phyloP scores from a whole-genome alignment of 2,329 filamentous ascomycete genomes.

The Colletotrichum incanum region DNA sequence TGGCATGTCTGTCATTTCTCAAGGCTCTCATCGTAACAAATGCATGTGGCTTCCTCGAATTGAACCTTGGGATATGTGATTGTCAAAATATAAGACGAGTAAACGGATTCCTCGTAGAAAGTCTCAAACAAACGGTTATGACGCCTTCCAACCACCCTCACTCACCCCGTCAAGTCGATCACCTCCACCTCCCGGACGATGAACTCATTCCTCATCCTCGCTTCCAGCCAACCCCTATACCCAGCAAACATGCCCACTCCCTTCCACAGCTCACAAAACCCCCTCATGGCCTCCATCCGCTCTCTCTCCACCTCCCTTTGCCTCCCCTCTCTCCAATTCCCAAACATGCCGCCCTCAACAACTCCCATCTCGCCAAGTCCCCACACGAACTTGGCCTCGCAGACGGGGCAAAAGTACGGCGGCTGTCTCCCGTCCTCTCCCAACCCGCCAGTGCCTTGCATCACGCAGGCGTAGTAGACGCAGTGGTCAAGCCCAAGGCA shows the following conservation, averaged over 20 bases:
- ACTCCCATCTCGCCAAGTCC: constrained; percentile 49
- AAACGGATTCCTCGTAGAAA: too few species aligned
- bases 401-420: constrained; percentile 74
- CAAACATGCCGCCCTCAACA: constrained; percentile 44
- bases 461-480: constrained; percentile 74
- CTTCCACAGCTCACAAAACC: constrained; percentile 59
- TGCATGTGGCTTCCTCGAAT: too few species aligned
- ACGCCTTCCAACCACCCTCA: not conserved
- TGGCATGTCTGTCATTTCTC: too few species aligned
- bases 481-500: constrained; percentile 79
- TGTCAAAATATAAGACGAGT: too few species aligned
- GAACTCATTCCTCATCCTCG: constrained; percentile 16
- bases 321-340: constrained; percentile 38
- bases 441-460: constrained; percentile 73
- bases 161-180: not conserved
- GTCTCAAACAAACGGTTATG: not conserved
- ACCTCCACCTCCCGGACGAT: not conserved
- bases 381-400: constrained; percentile 67
- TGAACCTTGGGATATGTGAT: too few species aligned
- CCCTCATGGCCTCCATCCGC: constrained; percentile 49
- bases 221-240: constrained; percentile 60
- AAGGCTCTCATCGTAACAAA: too few species aligned
- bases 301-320: constrained; percentile 14
- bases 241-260: constrained; percentile 62
- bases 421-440: constrained; percentile 74